Conservation (phyloP, 257 asterid genomes). For the Eustoma russellianum region DNA sequence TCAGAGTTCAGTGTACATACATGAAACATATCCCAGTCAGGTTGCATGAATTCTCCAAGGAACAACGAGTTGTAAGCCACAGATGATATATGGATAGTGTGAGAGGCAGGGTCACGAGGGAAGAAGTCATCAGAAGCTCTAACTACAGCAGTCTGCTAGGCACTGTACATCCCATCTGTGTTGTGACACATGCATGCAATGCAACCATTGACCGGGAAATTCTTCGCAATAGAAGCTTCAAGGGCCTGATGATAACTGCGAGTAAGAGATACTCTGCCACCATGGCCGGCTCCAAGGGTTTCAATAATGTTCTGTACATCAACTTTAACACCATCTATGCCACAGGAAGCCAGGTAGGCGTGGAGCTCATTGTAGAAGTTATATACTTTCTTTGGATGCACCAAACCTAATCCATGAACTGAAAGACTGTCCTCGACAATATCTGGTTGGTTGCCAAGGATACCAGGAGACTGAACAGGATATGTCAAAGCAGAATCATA, state of each 20-base stretch:
- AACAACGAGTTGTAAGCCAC: constrained; percentile 80
- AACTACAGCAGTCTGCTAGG: constrained; percentile 69
- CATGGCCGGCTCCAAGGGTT: constrained; percentile 97
- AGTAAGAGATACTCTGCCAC: constrained; percentile 90
- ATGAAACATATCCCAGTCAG: constrained; percentile 99
- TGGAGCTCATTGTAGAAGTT: constrained; percentile 91
- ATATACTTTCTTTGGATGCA: constrained; percentile 82
- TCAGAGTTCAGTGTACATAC: constrained; percentile 34
- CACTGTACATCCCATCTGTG: constrained; percentile 79
- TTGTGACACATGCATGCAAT: constrained; percentile 97
- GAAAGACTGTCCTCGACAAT: constrained; percentile 95
- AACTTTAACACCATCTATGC: constrained; percentile 95
- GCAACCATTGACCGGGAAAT: constrained; percentile 81
- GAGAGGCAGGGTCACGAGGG: constrained; percentile 97
- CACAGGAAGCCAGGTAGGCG: constrained; percentile 84
- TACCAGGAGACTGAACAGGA: constrained; percentile 91
- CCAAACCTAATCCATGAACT: constrained; percentile 84
- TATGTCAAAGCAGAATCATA: constrained; percentile 75
- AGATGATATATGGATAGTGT: constrained; percentile 78
- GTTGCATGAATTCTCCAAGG: constrained; percentile 89
- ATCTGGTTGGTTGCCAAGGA: constrained; percentile 91
- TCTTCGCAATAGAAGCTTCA: constrained; percentile 75
- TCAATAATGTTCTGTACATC: constrained; percentile 96
- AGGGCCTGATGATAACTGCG: constrained; percentile 88
- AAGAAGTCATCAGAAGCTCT: constrained; percentile 94